A percentile compares a stretch with the other conserved stretches of the same genome.
Conservation (phyloP, 257 asterid genomes). For the Solanum gracilifrons region DNA sequence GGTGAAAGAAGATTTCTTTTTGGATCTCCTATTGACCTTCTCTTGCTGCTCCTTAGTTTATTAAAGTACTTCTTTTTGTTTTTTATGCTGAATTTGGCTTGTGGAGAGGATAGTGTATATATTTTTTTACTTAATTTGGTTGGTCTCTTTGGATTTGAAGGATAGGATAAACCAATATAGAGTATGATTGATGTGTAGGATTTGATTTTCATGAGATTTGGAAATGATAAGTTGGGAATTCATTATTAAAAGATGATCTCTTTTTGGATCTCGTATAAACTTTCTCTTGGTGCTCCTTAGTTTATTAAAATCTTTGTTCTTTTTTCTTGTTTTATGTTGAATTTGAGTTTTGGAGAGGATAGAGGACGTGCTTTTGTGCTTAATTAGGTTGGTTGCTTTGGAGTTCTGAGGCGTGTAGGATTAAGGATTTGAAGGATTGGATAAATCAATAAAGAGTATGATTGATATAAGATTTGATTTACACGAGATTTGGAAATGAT, state of each 20-base stretch:
- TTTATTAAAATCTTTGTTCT: background rate
- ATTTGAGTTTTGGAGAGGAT: background rate
- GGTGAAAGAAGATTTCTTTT: background rate
- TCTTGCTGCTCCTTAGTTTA: too few relatives aligned
- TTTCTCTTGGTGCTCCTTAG: background rate
- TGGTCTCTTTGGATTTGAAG: background rate
- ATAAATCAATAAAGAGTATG: background rate
- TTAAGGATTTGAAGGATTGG: background rate
- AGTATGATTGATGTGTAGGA: background rate
- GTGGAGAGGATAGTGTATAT: too few relatives aligned
- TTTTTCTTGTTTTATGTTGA: background rate
- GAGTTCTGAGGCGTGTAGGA: background rate
- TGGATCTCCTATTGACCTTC: background rate
- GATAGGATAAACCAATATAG: background rate
- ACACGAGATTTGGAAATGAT: background rate
- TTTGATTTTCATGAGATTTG: background rate
- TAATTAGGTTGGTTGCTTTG: background rate
- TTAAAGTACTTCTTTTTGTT: too few relatives aligned
- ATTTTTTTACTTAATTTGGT: background rate
- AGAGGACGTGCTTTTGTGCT: background rate
- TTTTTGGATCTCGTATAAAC: background rate
- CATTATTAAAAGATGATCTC: background rate
- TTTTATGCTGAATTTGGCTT: too few relatives aligned
- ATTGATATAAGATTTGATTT: background rate
- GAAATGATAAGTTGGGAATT: background rate